Conservation (phyloP, 495 filamentous ascomycete species). For the Chaetomidium leptoderma region DNA sequence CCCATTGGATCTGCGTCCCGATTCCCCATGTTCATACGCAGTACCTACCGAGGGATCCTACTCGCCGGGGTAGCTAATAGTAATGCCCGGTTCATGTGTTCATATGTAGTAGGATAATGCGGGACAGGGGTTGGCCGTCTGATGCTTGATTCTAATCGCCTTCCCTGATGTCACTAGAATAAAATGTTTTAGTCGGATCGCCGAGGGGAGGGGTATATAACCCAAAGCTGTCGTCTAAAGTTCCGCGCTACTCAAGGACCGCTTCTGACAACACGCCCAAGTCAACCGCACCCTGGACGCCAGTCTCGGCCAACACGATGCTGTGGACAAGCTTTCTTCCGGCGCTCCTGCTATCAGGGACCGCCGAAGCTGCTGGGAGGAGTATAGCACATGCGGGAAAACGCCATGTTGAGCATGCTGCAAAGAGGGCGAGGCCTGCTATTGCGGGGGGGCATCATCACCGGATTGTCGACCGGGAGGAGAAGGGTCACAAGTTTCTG, state of each 20-base stretch:
- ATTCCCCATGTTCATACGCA: not conserved
- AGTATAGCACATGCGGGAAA: constrained; percentile 38
- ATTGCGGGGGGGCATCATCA: not conserved
- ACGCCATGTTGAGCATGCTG: constrained; percentile 24
- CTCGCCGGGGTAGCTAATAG: too few species aligned
- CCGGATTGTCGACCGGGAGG: not conserved
- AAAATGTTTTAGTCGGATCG: not conserved
- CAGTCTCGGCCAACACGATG: constrained; percentile 23
- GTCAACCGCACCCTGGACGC: not conserved
- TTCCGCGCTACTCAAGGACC: too few species aligned
- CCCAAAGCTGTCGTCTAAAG: not conserved
- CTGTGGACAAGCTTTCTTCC: constrained; percentile 25
- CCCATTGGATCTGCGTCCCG: not conserved
- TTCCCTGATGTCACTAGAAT: not conserved
- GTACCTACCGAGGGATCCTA: too few species aligned
- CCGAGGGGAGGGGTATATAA: not conserved
- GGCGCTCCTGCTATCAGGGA: constrained; percentile 27
- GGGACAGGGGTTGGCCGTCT: not conserved
- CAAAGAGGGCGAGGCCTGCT: constrained; percentile 20
- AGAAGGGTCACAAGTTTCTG: constrained; percentile 27
- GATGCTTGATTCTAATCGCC: not conserved
- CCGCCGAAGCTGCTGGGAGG: constrained; percentile 27
- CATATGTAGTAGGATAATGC: too few species aligned
- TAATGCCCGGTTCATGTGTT: too few species aligned
- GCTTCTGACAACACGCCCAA: too few species aligned